A percentile compares a stretch with the other conserved stretches of the same genome.
These are phyloP conservation scores for Prunus mume DNA, from an alignment of 306 rosid genomes.

Conservation along the genomic window DNA sequence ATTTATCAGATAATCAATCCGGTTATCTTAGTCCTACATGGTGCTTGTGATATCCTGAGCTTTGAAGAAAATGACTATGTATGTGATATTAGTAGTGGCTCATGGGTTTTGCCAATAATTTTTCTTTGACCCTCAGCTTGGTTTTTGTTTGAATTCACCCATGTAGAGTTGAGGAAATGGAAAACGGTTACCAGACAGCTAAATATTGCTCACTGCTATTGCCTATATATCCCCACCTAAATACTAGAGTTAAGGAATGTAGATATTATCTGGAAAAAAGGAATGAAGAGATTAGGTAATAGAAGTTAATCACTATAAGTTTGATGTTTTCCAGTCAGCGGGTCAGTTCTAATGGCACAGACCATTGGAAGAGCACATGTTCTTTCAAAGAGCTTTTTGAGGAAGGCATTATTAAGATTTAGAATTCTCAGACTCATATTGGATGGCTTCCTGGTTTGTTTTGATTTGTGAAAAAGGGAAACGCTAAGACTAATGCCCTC, in stretches of 20 bases:
- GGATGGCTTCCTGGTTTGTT: neutral
- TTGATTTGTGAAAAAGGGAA: neutral
- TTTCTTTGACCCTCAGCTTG: neutral
- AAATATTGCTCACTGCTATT: neutral
- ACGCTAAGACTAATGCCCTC: neutral
- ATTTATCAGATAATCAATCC: neutral
- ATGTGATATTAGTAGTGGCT: neutral
- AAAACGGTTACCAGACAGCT: neutral
- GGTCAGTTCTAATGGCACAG: neutral
- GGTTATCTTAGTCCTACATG: neutral
- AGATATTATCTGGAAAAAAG: too few species aligned
- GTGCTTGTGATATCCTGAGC: neutral
- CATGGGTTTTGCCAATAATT: neutral
- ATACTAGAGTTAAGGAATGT: too few species aligned
- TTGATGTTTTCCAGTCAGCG: neutral
- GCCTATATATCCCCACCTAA: too few species aligned
- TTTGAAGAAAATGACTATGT: neutral
- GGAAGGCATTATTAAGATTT: neutral
- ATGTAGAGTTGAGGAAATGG: neutral
- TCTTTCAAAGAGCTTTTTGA: neutral
- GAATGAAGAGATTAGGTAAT: neutral
- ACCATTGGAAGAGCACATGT: neutral
- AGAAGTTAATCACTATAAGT: neutral
- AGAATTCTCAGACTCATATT: neutral
- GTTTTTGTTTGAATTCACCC: neutral